Percentiles rank a stretch among this genome's conserved stretches.
Conservation (phyloP, 163 green algal genomes). For the Chlorella variabilis region DNA sequence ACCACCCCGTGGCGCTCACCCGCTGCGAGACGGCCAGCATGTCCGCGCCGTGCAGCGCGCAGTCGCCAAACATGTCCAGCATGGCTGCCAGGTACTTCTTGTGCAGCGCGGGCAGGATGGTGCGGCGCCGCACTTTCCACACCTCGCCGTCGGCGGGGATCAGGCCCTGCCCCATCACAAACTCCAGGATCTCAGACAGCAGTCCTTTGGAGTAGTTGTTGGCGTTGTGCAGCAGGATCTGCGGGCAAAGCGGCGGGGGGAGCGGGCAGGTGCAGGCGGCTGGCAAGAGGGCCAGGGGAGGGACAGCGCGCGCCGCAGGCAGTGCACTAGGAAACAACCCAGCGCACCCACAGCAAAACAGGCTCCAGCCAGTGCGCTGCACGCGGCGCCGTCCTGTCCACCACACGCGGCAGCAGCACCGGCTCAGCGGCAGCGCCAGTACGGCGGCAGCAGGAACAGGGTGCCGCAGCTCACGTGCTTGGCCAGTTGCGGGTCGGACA, state of each 20-base stretch:
- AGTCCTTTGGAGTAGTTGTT: conserved; percentile 92
- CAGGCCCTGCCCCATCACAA: conserved; percentile 93
- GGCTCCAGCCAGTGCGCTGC: too few relatives aligned
- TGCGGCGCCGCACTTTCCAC: conserved; percentile 67
- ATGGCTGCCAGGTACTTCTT: conserved; percentile 76
- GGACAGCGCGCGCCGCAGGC: too few relatives aligned
- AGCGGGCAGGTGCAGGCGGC: too few relatives aligned
- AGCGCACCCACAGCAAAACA: too few relatives aligned
- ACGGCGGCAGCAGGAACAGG: too few relatives aligned
- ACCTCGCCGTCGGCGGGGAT: conserved; percentile 89
- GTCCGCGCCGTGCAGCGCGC: conserved; percentile 65
- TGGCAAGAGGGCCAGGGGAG: too few relatives aligned
- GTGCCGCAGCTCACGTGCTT: conserved; percentile 67
- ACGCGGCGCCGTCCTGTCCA: too few relatives aligned
- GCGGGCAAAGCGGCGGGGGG: too few relatives aligned
- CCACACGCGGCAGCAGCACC: too few relatives aligned
- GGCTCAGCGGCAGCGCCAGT: too few relatives aligned
- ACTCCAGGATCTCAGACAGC: conserved; percentile 89
- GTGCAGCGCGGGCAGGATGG: conserved; percentile 90
- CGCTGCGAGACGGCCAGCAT: conserved; percentile 51
- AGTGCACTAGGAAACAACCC: too few relatives aligned
- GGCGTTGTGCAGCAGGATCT: conserved; percentile 86
- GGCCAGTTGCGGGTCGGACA: conserved; percentile 84
- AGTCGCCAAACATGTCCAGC: conserved; percentile 86
- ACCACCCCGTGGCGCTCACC: too few relatives aligned